A percentile compares a stretch with the other conserved stretches of the same genome.
Evolutionary conservation across 176 grass and related monocot species (phyloP).

Genomic region (Rhynchospora tenuis): DNA sequence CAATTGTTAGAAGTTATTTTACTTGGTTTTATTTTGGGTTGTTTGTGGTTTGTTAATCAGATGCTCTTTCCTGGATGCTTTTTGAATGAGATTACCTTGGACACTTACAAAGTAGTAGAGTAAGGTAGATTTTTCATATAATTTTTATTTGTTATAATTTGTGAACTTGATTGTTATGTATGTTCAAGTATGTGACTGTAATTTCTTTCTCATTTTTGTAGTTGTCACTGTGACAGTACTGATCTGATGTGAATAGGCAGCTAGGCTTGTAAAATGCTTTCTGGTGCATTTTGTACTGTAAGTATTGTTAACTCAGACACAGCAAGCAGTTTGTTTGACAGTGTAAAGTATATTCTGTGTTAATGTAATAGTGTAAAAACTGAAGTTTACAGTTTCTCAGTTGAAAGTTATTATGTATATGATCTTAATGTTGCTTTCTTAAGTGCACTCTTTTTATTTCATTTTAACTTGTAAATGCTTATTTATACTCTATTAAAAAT

Average conservation of each 20-base stretch:
- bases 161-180: neutral
- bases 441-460: neutral
- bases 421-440: conserved; percentile 9
- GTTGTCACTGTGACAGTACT: neutral
- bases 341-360: neutral
- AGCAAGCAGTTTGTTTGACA: neutral
- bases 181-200: neutral
- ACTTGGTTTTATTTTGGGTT: neutral
- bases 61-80: conserved; percentile 18
- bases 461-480: neutral
- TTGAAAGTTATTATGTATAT: neutral
- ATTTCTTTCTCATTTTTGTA: neutral
- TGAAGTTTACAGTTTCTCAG: neutral
- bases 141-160: neutral
- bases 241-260: neutral
- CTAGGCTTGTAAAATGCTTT: neutral
- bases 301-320: neutral
- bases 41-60: neutral
- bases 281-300: neutral
- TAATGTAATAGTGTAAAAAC: neutral
- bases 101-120: conserved; percentile 21
- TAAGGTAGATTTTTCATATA: neutral
- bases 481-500: neutral
- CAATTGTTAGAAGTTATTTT: neutral
- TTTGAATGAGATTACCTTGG: conserved; percentile 11